Percentiles rank a stretch among this genome's conserved stretches.
Conservation (phyloP, 305 asterid species). For the Salvia sclarea region DNA sequence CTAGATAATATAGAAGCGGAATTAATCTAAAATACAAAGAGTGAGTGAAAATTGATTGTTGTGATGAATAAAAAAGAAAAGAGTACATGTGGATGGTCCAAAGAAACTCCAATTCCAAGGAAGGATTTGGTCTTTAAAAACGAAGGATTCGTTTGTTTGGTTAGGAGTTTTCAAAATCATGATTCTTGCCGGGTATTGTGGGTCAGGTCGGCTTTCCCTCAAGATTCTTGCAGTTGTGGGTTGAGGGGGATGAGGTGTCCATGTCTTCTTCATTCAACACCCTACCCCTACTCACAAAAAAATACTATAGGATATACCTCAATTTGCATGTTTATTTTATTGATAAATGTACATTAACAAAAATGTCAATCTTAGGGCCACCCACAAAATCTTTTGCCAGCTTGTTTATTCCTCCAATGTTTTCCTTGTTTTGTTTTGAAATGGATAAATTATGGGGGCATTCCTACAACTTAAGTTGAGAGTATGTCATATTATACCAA, state of each 20-base stretch:
- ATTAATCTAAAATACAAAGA: background rate
- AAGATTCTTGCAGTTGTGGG: too few relatives aligned
- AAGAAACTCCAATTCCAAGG: slow-evolving; percentile 44
- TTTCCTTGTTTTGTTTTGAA: slow-evolving; percentile 18
- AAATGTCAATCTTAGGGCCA: slow-evolving; percentile 33
- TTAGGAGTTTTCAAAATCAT: slow-evolving; percentile 37
- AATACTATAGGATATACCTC: too few relatives aligned
- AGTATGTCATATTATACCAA: background rate
- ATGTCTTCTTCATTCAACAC: too few relatives aligned
- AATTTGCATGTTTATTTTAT: too few relatives aligned
- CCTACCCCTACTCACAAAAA: too few relatives aligned
- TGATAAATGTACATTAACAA: slow-evolving; percentile 21
- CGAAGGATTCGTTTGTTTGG: slow-evolving; percentile 46
- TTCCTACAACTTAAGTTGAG: background rate
- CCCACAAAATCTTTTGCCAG: slow-evolving; percentile 39
- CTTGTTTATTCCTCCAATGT: slow-evolving; percentile 22
- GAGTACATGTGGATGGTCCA: slow-evolving; percentile 39
- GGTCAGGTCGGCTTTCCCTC: slow-evolving; percentile 41
- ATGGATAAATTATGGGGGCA: background rate
- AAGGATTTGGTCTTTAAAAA: slow-evolving; percentile 49
- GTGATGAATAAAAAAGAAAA: too few relatives aligned
- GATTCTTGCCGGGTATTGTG: slow-evolving; percentile 60
- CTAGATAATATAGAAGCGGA: too few relatives aligned
- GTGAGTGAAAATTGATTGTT: too few relatives aligned
- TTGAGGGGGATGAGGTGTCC: slow-evolving; percentile 12